These are phyloP conservation scores for Sarocladium oryzae DNA, from an alignment of 2,329 filamentous ascomycete species.

Conservation along the genomic window DNA sequence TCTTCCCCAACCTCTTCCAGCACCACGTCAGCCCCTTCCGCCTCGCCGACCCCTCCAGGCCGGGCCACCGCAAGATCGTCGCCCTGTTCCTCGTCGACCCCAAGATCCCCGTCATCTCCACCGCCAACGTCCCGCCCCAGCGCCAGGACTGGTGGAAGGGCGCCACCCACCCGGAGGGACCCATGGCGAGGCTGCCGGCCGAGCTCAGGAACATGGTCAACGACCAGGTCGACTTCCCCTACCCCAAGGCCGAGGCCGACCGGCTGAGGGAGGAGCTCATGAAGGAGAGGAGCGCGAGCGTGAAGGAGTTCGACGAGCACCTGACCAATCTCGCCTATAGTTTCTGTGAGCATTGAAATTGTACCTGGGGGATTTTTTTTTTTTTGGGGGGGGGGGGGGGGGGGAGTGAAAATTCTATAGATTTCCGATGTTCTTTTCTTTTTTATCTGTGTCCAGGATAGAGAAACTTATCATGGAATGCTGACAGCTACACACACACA, in stretches of 20 bases:
- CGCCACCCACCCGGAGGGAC: background rate
- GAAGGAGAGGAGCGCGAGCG: conserved; percentile 17
- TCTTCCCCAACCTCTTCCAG: conserved; percentile 49
- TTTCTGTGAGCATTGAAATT: conserved; percentile 23
- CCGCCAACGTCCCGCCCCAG: conserved; percentile 39
- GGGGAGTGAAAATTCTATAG: no score
- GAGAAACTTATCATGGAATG: no score
- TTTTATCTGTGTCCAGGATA: background rate
- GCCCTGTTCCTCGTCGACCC: conserved; percentile 58
- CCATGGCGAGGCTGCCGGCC: conserved; percentile 13
- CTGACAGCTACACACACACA: no score
- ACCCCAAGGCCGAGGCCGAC: conserved; percentile 18
- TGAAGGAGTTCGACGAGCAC: conserved; percentile 2
- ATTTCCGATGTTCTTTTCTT: no score
- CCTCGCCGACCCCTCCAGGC: conserved; percentile 42
- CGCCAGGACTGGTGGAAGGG: conserved; percentile 30
- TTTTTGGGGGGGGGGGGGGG: no score
- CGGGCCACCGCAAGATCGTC: conserved; percentile 54
- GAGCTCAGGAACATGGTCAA: conserved; percentile 18
- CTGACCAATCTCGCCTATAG: conserved; percentile 12
- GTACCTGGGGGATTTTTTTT: background rate
- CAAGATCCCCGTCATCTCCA: conserved; percentile 33
- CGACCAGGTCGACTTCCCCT: conserved; percentile 18
- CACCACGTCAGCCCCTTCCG: conserved; percentile 46
- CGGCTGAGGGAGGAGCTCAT: conserved; percentile 19